phyloP scores from a whole-genome alignment of 2,329 filamentous ascomycete genomes.

The Calonectria honghensis region DNA sequence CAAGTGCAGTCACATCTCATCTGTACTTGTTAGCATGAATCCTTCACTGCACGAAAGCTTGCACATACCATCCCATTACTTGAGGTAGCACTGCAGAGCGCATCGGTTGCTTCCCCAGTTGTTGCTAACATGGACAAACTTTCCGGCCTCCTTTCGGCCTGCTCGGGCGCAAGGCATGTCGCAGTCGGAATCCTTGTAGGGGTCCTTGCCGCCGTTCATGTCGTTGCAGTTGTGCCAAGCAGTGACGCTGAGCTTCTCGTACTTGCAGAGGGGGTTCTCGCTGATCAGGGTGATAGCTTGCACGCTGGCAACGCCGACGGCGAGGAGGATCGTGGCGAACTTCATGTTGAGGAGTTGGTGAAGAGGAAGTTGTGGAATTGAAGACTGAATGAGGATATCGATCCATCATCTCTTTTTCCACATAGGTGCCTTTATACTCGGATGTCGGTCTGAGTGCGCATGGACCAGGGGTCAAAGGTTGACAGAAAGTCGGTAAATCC shows the following conservation, averaged over 20 bases:
- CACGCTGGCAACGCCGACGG: background rate
- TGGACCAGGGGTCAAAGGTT: background rate
- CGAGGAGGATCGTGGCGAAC: background rate
- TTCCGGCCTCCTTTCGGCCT: background rate
- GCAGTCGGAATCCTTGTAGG: constrained; percentile 15
- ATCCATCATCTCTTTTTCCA: background rate
- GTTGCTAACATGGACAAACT: constrained; percentile 9
- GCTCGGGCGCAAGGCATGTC: constrained; percentile 17
- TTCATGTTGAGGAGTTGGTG: background rate
- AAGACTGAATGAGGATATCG: too few species aligned
- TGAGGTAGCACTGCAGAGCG: constrained; percentile 9
- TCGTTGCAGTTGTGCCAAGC: constrained; percentile 11
- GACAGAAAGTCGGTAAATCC: background rate
- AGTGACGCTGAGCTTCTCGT: constrained; percentile 3
- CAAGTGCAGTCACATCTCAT: background rate
- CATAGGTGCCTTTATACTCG: background rate
- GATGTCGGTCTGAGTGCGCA: background rate
- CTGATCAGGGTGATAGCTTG: constrained; percentile 4
- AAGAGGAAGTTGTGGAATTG: background rate
- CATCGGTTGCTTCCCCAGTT: constrained; percentile 18
- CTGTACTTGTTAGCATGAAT: background rate
- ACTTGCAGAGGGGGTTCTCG: constrained; percentile 10
- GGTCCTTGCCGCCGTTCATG: constrained; percentile 5
- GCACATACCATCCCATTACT: background rate
- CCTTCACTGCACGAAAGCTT: background rate